Conservation (phyloP, 441 rosid genomes). For the Gossypium schwendimanii region DNA sequence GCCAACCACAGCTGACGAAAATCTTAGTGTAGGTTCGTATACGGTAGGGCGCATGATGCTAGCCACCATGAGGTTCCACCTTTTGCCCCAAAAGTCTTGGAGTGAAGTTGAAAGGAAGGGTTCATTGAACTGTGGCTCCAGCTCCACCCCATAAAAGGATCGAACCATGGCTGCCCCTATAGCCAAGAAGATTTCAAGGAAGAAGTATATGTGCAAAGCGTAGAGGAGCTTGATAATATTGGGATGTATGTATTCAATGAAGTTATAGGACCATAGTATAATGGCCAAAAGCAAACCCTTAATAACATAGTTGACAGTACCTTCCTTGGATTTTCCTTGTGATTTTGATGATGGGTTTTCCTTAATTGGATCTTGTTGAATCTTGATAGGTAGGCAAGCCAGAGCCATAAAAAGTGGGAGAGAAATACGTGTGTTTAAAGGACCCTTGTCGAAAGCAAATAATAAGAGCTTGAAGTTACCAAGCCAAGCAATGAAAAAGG, state of each 20-base stretch:
- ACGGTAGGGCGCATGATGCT: slow-evolving; percentile 38
- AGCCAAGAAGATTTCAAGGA: slow-evolving; percentile 17
- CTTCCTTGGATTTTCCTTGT: not conserved
- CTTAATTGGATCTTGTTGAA: slow-evolving; percentile 19
- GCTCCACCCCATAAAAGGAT: slow-evolving; percentile 27
- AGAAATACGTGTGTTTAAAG: slow-evolving; percentile 32
- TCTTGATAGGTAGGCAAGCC: slow-evolving; percentile 51
- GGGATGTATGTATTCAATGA: not conserved
- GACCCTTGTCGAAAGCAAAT: slow-evolving; percentile 38
- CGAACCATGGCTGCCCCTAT: slow-evolving; percentile 26
- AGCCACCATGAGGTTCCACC: slow-evolving; percentile 53
- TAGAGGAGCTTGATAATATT: not conserved
- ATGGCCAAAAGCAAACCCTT: slow-evolving; percentile 12
- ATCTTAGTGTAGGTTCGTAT: slow-evolving; percentile 25
- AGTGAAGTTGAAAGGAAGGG: slow-evolving; percentile 49
- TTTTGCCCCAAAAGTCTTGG: slow-evolving; percentile 56
- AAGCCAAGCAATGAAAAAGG: slow-evolving; percentile 36
- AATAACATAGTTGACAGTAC: slow-evolving; percentile 22
- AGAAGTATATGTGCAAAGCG: not conserved
- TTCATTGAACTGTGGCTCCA: slow-evolving; percentile 47
- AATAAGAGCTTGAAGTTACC: slow-evolving; percentile 43
- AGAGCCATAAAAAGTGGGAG: slow-evolving; percentile 34
- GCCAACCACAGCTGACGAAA: slow-evolving; percentile 7
- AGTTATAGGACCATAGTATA: not conserved
- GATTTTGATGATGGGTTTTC: slow-evolving; percentile 1